These are phyloP conservation scores for Fusarium subglutinans DNA, from an alignment of 2,329 filamentous ascomycete species.

Conservation along the genomic window DNA sequence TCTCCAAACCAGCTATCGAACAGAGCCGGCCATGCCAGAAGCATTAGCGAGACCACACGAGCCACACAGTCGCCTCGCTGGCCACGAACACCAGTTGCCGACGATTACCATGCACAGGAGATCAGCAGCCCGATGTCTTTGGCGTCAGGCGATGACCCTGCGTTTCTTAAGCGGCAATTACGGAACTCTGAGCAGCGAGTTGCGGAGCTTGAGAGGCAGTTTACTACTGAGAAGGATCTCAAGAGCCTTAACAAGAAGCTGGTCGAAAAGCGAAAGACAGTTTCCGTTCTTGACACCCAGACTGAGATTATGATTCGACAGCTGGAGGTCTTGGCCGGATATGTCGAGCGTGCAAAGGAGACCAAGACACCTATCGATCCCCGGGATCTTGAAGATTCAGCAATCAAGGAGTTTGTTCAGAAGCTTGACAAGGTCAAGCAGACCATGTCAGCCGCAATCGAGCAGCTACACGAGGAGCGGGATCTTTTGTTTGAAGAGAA, in stretches of 20 bases:
- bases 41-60: slow-evolving; percentile 74
- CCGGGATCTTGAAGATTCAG: slow-evolving; percentile 83
- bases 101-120: slow-evolving; percentile 65
- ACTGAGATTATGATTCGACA: slow-evolving; percentile 95
- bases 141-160: slow-evolving; percentile 71
- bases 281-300: slow-evolving; percentile 92
- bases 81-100: slow-evolving; percentile 73
- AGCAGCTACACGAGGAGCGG: slow-evolving; percentile 73
- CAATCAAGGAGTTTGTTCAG: slow-evolving; percentile 91
- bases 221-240: slow-evolving; percentile 69
- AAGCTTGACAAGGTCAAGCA: slow-evolving; percentile 71
- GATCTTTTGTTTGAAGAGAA: slow-evolving; percentile 88
- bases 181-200: slow-evolving; percentile 85
- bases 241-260: slow-evolving; percentile 88
- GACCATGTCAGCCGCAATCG: slow-evolving; percentile 65
- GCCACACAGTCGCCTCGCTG: slow-evolving; percentile 72
- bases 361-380: slow-evolving; percentile 83
- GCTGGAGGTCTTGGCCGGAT: slow-evolving; percentile 87
- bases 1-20: slow-evolving; percentile 53
- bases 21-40: slow-evolving; percentile 64
- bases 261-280: slow-evolving; percentile 92
- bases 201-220: slow-evolving; percentile 85
- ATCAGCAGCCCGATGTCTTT: slow-evolving; percentile 78
- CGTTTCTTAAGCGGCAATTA: slow-evolving; percentile 77
- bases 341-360: slow-evolving; percentile 86